Base-by-base conservation (phyloP, 2,329 filamentous ascomycete species). In the Neonectria ditissima region DNA sequence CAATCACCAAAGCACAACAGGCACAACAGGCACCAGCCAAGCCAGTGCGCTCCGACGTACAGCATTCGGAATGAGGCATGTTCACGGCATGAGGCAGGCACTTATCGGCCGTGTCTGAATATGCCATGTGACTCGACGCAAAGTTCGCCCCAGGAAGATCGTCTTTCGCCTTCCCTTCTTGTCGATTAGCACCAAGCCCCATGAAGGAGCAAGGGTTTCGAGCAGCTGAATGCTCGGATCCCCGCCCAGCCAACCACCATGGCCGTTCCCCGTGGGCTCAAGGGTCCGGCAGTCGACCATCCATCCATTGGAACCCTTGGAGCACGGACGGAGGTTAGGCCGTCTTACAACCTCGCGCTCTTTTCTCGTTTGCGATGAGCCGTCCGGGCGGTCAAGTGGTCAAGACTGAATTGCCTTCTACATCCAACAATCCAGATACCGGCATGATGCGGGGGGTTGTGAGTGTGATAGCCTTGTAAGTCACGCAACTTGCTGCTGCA, bases 331-430 rank as follows among this genome's bases (percentile, higher is more conserved):
- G 63, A 67, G 68, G 62, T 72, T 73, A 43, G 22, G 48, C 71
- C 71, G 68, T 68, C 71, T 73, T 66, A 73, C 69, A 32, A 22
- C 16, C 39, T 69, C 65, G 61, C 58, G 59, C 53, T 68, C 39
- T 20, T 70, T 44, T 37, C 65, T 66, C 26, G 59, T 67, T 62
- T 62, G 20, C 52, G 58, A 34, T 55, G 24, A 26, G 20, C 52
- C 14, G 47, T 14, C 26, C n/a, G n/a, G 26, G 26, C 26, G 16
- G 45, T 32, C 45, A 8, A 11, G 16, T 37, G 16, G 34, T 16
- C 45, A 28, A 48, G 10, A 34, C 18, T 48, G 26, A n/a, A 7
- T 14, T 26, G 4, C 24, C n/a, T 10, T 24, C 28, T 37, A 14
- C 8, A 32, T n/a, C n/a, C n/a, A 14, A 22, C 56, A 20, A 22